Conservation (phyloP, 2,329 filamentous ascomycete genomes). For the Alternaria rosae region DNA sequence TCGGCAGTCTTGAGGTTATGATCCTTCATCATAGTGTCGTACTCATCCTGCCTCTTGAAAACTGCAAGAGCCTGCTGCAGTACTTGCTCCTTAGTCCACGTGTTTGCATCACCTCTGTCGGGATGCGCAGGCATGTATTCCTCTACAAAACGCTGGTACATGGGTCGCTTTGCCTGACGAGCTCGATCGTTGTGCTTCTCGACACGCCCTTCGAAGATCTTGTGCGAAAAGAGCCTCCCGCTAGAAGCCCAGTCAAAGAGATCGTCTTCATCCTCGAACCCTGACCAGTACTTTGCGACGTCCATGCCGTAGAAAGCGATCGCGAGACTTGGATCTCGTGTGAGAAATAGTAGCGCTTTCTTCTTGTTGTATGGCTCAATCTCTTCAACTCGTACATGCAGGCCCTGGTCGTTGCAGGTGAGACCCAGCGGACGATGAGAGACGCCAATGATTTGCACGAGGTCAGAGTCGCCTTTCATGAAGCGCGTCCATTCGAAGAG, state of each 20-base stretch:
- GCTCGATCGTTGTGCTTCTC: constrained; percentile 63
- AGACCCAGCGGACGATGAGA: constrained; percentile 71
- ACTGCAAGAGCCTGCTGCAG: constrained; percentile 61
- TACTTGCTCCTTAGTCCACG: constrained; percentile 54
- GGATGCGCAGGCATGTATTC: constrained; percentile 67
- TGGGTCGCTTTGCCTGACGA: constrained; percentile 62
- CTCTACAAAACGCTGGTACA: constrained; percentile 68
- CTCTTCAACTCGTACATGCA: constrained; percentile 72
- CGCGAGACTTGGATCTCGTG: constrained; percentile 62
- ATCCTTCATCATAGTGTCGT: constrained; percentile 50
- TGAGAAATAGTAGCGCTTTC: constrained; percentile 67
- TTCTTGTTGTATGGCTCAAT: constrained; percentile 68
- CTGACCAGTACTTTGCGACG: constrained; percentile 57
- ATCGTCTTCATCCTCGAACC: constrained; percentile 63
- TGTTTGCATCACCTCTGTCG: constrained; percentile 39
- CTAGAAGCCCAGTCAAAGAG: constrained; percentile 69
- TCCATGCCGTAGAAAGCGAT: constrained; percentile 71
- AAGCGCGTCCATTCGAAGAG: constrained; percentile 69
- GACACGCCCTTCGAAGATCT: constrained; percentile 40
- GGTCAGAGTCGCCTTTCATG: constrained; percentile 74
- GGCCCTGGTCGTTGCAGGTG: constrained; percentile 67
- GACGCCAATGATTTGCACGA: constrained; percentile 71
- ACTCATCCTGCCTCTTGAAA: constrained; percentile 60
- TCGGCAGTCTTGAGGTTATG: constrained; percentile 51
- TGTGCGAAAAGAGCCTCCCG: constrained; percentile 66